phyloP scores from a whole-genome alignment of 2,329 filamentous ascomycete genomes.

The Onygenales sp. region DNA sequence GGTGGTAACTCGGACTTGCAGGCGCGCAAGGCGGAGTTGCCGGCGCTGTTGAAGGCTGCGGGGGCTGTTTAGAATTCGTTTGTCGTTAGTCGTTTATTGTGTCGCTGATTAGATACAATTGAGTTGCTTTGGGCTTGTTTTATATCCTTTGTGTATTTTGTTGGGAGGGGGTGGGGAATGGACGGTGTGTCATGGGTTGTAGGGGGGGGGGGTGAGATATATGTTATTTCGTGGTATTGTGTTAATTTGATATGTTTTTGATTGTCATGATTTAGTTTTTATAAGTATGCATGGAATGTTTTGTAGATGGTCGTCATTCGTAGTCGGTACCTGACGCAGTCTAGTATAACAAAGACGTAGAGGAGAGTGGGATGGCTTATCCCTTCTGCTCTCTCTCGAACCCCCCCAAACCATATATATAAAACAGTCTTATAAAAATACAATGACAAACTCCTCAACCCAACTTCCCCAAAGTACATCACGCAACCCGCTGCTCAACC shows the following conservation, averaged over 20 bases:
- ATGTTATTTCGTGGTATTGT: not conserved
- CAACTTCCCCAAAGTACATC: not conserved
- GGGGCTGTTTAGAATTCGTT: constrained; percentile 46
- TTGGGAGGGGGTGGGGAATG: not conserved
- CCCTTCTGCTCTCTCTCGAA: no score
- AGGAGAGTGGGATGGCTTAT: no score
- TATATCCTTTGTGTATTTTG: not conserved
- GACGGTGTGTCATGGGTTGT: not conserved
- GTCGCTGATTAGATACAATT: not conserved
- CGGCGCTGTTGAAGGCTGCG: constrained; percentile 53
- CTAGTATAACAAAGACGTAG: no score
- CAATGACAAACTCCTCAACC: no score
- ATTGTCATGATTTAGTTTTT: not conserved
- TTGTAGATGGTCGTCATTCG: no score
- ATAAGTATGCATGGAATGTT: no score
- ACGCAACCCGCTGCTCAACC: constrained; percentile 63
- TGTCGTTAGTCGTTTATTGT: no score
- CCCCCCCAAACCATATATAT: no score
- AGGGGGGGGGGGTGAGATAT: not conserved
- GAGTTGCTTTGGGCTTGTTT: not conserved
- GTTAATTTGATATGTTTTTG: not conserved
- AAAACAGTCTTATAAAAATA: no score
- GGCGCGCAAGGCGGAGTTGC: constrained; percentile 54
- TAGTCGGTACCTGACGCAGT: no score
- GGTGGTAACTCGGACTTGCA: constrained; percentile 91